These are phyloP conservation scores for Cladosporium sp. DNA, from an alignment of 2,329 filamentous ascomycete species.

Conservation along the genomic window DNA sequence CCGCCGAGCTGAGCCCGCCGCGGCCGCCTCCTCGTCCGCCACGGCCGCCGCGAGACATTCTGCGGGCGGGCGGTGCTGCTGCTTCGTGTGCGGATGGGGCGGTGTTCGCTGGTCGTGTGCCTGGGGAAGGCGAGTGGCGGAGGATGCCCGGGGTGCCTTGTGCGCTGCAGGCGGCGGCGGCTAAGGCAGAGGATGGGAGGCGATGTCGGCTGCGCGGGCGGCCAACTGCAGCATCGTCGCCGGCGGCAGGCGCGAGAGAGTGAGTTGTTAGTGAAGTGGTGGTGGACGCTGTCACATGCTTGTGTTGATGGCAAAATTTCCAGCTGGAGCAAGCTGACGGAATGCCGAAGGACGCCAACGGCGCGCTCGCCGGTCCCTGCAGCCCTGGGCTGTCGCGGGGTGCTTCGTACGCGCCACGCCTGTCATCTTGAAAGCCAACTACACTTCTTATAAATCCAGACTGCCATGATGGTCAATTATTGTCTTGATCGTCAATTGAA, in stretches of 20 bases:
- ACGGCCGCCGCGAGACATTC: constrained; percentile 8
- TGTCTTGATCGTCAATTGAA: too few species aligned
- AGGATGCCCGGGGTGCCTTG: neutral
- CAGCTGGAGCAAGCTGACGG: neutral
- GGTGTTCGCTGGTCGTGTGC: neutral
- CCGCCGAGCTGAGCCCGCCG: constrained; percentile 9
- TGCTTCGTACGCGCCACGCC: neutral
- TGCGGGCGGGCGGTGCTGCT: neutral
- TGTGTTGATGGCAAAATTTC: constrained; percentile 6
- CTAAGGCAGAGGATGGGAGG: neutral
- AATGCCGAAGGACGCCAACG: neutral
- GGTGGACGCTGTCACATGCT: constrained; percentile 6
- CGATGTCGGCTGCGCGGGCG: neutral
- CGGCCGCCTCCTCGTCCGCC: constrained; percentile 7
- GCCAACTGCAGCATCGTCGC: constrained; percentile 3
- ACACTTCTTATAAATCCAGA: too few species aligned
- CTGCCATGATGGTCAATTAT: too few species aligned
- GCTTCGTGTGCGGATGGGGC: neutral
- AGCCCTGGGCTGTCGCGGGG: neutral
- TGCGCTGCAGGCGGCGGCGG: neutral
- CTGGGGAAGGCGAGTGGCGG: too few species aligned
- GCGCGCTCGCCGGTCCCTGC: neutral
- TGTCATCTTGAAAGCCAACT: too few species aligned
- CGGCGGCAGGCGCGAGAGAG: neutral
- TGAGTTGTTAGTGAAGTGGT: neutral